Percentiles rank a stretch among this genome's conserved stretches.
phyloP scores from a whole-genome alignment of 805 yeast species.

The Lachancea dasiensis region DNA sequence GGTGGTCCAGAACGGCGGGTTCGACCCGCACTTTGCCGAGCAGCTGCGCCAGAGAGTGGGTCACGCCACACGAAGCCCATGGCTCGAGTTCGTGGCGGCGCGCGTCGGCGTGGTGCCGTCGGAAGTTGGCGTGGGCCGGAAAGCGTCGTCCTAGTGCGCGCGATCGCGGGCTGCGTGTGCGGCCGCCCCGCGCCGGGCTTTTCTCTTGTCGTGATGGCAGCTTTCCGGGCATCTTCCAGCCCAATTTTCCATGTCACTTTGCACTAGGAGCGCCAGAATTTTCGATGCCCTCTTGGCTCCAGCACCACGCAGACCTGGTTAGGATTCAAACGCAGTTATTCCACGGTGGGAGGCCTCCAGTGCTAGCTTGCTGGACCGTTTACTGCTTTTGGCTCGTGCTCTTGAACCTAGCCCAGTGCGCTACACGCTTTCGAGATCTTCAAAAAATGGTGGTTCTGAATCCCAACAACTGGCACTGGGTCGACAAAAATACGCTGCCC shows the following conservation, averaged over 20 bases:
- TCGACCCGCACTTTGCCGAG: constrained; percentile 18
- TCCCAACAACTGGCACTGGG: constrained; percentile 78
- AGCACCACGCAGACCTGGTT: no score
- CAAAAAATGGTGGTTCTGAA: constrained; percentile 55
- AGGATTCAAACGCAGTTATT: no score
- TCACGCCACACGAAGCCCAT: constrained; percentile 17
- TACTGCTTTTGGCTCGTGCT: no score
- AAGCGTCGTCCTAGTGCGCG: no score
- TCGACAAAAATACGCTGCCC: constrained; percentile 59
- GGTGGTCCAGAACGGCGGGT: constrained; percentile 17
- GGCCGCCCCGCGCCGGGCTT: no score
- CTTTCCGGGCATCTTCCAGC: no score
- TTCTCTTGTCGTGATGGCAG: no score
- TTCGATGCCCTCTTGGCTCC: no score
- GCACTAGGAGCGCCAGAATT: no score
- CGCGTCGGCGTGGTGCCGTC: constrained; percentile 9
- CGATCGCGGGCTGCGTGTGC: no score
- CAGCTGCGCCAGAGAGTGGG: constrained; percentile 18
- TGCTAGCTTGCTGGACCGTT: neutral
- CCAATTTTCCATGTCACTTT: no score
- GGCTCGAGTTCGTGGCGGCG: constrained; percentile 17
- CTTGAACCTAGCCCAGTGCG: neutral
- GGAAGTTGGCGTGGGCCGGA: constrained; percentile 4
- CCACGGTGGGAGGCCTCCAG: no score
- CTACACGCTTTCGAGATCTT: neutral